phyloP scores from a whole-genome alignment of 768 basidiomycete species.

The Tulasnella sp. region DNA sequence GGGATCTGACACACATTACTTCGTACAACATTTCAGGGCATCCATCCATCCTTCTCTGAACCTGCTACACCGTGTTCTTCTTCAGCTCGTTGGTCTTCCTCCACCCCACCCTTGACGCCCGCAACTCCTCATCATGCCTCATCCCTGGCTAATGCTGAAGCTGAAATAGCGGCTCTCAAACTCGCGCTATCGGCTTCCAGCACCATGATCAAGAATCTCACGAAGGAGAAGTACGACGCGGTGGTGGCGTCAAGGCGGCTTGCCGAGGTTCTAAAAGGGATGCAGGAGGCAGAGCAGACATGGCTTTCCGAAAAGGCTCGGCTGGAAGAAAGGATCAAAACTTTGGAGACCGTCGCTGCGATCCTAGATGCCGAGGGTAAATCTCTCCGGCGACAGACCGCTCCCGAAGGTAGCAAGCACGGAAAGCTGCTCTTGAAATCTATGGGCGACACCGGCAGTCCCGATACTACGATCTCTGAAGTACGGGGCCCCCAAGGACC shows the following conservation, averaged over 20 bases:
- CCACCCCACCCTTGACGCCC: not conserved
- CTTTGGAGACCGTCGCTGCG: not conserved
- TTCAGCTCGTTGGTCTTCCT: not conserved
- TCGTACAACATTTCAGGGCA: not conserved
- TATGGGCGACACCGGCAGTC: not conserved
- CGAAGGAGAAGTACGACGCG: not conserved
- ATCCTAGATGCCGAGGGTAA: not conserved
- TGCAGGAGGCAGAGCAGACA: not conserved
- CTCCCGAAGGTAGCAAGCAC: not conserved
- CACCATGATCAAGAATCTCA: not conserved
- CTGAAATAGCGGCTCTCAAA: not conserved
- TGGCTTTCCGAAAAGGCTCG: not conserved
- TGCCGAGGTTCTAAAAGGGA: not conserved
- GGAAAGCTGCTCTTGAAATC: not conserved
- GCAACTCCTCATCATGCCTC: not conserved
- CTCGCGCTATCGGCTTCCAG: not conserved
- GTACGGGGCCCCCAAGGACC: not conserved
- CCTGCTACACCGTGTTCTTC: not conserved
- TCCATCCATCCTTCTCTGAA: not conserved
- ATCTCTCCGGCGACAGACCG: not conserved
- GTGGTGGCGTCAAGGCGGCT: not conserved
- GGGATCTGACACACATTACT: not conserved
- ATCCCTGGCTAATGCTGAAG: not conserved
- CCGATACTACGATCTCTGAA: not conserved
- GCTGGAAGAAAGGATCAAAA: not conserved